Percentiles rank a stretch among this genome's conserved stretches.
Conservation (phyloP, 2,329 filamentous ascomycete genomes). For the Arthrobotrys conoides region DNA sequence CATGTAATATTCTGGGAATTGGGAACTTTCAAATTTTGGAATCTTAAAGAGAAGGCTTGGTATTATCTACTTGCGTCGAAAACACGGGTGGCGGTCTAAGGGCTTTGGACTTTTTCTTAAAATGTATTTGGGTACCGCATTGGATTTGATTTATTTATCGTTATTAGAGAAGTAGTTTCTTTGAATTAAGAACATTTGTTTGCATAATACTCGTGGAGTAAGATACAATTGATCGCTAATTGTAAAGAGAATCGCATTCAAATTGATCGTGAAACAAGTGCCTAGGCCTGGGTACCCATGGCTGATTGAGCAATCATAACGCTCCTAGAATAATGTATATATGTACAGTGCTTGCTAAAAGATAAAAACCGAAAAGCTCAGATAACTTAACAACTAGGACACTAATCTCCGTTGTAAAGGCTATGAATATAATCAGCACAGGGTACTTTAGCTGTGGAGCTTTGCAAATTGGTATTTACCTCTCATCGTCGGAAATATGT, state of each 20-base stretch:
- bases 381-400: neutral
- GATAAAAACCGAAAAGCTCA: neutral
- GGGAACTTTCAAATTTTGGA: neutral
- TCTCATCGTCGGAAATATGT: slow-evolving; percentile 62
- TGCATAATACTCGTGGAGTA: neutral
- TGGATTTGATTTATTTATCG: neutral
- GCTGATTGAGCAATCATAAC: neutral
- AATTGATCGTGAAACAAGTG: slow-evolving; percentile 3
- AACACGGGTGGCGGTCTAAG: neutral
- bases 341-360: slow-evolving; percentile 16
- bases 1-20: slow-evolving; percentile 1
- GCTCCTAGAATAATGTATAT: slow-evolving; percentile 2
- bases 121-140: neutral
- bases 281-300: no score
- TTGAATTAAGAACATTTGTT: no score
- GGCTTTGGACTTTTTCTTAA: neutral
- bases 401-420: slow-evolving; percentile 53
- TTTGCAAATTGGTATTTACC: slow-evolving; percentile 8
- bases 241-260: neutral
- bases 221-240: neutral
- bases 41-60: slow-evolving; percentile 3
- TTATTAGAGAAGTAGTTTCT: neutral
- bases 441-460: neutral
- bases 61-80: neutral
- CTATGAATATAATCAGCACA: slow-evolving; percentile 18